Base-by-base conservation (phyloP, 306 rosid species). In the Gastrolobium bilobum region DNA sequence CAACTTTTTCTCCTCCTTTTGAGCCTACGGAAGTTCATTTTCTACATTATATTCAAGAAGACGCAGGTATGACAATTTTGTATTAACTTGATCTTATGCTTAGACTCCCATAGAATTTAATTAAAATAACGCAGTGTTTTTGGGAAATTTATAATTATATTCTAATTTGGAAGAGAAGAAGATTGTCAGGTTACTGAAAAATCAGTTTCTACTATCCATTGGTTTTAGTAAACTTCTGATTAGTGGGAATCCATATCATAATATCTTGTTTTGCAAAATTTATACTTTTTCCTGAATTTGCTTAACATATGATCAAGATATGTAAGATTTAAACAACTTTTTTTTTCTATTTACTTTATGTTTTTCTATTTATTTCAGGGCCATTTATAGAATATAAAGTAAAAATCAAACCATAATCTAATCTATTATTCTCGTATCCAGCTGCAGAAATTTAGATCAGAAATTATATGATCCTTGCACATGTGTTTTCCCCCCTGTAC, bases 1-100 rank as follows among this genome's bases (percentile, higher is more conserved):
- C 97, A 20, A 87, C 88, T 60, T 91, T 93, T 85, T 93, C 98
- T 83, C 94, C 97, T 86, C 84, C 90, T 73, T 84, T 88, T 70
- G 92, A 91, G 81, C 84, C 87, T 10, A 46, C 82, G 52, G 93
- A 87, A 70, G 81, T 74, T 67, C 79, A 71, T 53, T 73, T 77
- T 71, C 89, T 86, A 83, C 84, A 79, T 59, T 68, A 71, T 69
- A 75, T 69, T 31, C 90, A 84, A 75, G 79, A 62, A 61, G 88
- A 89, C 78, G 73, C 88, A 75, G 93, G 95, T 88, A 77, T 74
- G 85, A 77, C 68, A 70, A 35, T 52, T 77, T 31, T 60, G 65
- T 73, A 63, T 20, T 20, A 20, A 20, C 26, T 1, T 20, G 26
- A 20, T 20, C 26, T 20, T 68, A 7, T 14, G 8, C 26, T 20